These are phyloP conservation scores for Boletus smithii DNA, from an alignment of 1,284 basidiomycete genomes.

Conservation along the genomic window DNA sequence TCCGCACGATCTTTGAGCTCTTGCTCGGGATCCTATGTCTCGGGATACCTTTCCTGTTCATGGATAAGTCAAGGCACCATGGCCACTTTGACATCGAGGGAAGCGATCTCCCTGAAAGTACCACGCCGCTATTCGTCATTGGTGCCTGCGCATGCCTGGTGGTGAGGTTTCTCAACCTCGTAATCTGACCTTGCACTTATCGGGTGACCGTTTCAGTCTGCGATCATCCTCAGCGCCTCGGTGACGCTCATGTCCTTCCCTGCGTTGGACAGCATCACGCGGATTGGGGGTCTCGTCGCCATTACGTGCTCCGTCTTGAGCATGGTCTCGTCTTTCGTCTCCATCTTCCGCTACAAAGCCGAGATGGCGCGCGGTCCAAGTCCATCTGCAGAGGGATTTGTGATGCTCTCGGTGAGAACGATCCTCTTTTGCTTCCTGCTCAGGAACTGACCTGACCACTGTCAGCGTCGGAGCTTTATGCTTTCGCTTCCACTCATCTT, in stretches of 20 bases:
- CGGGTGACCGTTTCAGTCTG: slow-evolving; percentile 48
- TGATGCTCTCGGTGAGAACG: slow-evolving; percentile 52
- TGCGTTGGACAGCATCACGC: slow-evolving; percentile 58
- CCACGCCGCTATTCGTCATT: slow-evolving; percentile 57
- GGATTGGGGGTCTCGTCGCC: slow-evolving; percentile 61
- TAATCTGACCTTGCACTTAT: slow-evolving; percentile 12
- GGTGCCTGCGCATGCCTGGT: slow-evolving; percentile 66
- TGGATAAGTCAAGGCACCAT: slow-evolving; percentile 45
- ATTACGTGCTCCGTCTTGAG: slow-evolving; percentile 64
- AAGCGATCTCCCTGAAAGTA: slow-evolving; percentile 43
- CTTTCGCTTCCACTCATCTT: slow-evolving; percentile 73
- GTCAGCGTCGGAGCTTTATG: slow-evolving; percentile 56
- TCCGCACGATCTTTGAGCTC: slow-evolving; percentile 53
- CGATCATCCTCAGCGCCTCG: slow-evolving; percentile 70
- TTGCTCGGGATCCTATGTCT: slow-evolving; percentile 60
- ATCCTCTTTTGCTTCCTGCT: not conserved
- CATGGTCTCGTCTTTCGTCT: slow-evolving; percentile 62
- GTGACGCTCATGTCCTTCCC: slow-evolving; percentile 75
- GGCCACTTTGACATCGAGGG: slow-evolving; percentile 55
- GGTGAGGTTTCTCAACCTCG: slow-evolving; percentile 43
- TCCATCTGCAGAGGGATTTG: slow-evolving; percentile 51
- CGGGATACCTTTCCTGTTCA: slow-evolving; percentile 70
- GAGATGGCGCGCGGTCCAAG: slow-evolving; percentile 50
- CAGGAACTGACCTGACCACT: not conserved
- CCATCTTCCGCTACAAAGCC: slow-evolving; percentile 62